Percentiles rank a stretch among this genome's conserved stretches.
Evolutionary conservation across 1,139 yeast species (phyloP).

Genomic region (Yamadazyma oceani): DNA sequence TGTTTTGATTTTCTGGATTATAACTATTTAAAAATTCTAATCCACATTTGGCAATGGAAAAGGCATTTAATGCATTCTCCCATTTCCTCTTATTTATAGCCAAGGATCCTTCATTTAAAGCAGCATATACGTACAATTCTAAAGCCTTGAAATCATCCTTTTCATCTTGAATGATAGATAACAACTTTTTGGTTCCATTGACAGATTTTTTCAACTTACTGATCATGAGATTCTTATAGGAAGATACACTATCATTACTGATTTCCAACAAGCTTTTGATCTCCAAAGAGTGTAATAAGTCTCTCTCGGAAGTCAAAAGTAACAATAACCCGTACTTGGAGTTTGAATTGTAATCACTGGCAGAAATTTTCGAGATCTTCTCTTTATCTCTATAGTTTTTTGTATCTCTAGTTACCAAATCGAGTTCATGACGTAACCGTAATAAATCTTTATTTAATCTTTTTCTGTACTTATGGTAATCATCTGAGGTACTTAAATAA

Average conservation of each 20-base stretch:
- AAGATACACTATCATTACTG: conserved; percentile 42
- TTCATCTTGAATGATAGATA: conserved; percentile 39
- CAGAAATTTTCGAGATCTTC: conserved; percentile 39
- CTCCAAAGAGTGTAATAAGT: conserved; percentile 67
- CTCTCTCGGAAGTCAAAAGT: conserved; percentile 64
- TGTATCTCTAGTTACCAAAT: conserved; percentile 58
- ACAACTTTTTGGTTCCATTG: conserved; percentile 42
- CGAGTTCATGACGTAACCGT: conserved; percentile 56
- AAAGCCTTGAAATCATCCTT: conserved; percentile 33
- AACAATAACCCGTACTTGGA: conserved; percentile 47
- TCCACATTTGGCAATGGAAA: conserved; percentile 62
- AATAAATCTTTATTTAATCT: conserved; percentile 48
- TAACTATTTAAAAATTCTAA: conserved; percentile 48
- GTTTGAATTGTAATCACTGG: conserved; percentile 49
- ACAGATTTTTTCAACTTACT: conserved; percentile 71
- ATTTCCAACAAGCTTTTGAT: conserved; percentile 58
- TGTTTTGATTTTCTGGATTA: conserved; percentile 18
- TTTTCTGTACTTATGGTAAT: conserved; percentile 50
- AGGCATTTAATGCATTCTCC: conserved; percentile 50
- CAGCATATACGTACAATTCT: conserved; percentile 61
- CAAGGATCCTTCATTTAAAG: conserved; percentile 60
- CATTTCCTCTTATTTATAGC: conserved; percentile 62
- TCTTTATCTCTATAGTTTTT: conserved; percentile 50
- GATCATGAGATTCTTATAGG: conserved; percentile 52
- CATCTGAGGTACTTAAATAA: conserved; percentile 51